These are phyloP conservation scores for Lentinus tigrinus DNA, from an alignment of 768 basidiomycete species.

Conservation along the genomic window DNA sequence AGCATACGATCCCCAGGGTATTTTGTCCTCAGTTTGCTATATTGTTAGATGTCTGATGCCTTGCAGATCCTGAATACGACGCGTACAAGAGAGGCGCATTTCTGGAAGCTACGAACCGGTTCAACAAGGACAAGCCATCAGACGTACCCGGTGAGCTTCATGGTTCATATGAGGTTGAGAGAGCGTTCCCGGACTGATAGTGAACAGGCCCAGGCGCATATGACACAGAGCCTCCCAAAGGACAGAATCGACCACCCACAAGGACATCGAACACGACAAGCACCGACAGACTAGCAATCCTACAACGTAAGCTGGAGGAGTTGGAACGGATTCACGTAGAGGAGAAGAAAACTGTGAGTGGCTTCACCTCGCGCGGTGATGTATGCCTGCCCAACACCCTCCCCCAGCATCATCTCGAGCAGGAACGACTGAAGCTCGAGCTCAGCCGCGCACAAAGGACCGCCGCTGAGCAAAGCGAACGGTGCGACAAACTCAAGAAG, in stretches of 20 bases:
- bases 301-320: constrained; percentile 65
- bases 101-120: constrained; percentile 55
- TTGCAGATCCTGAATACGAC: constrained; percentile 39
- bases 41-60: background rate
- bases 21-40: background rate
- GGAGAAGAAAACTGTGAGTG: constrained; percentile 61
- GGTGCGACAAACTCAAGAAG: constrained; percentile 61
- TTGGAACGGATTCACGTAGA: constrained; percentile 62
- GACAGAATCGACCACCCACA: constrained; percentile 28
- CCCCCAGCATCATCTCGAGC: constrained; percentile 57
- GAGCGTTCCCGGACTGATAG: background rate
- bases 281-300: constrained; percentile 49
- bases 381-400: background rate
- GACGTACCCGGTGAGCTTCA: constrained; percentile 41
- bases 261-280: constrained; percentile 14
- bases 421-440: constrained; percentile 60
- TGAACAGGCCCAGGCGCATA: constrained; percentile 36
- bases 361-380: background rate
- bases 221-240: constrained; percentile 24
- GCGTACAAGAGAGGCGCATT: constrained; percentile 58
- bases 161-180: background rate
- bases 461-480: constrained; percentile 50
- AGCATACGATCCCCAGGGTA: constrained; percentile 46
- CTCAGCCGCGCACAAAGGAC: constrained; percentile 47
- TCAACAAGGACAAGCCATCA: constrained; percentile 42